Conservation (phyloP, 441 rosid genomes). For the Erodium trifolium region DNA sequence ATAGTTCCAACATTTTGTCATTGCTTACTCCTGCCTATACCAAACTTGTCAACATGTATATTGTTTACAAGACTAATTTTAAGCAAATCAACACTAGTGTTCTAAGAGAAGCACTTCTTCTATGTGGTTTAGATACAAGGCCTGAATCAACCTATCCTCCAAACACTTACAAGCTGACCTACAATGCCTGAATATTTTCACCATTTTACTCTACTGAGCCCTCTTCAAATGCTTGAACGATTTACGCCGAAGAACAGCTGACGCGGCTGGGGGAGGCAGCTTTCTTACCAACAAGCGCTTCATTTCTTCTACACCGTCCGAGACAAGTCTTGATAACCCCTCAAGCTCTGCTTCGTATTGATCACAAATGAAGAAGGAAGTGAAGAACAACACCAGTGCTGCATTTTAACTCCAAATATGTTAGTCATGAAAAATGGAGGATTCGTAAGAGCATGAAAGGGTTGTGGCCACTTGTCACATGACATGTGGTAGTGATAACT, state of each 20-base stretch:
- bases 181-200: too few relatives aligned
- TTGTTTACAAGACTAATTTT: neutral
- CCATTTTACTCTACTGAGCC: too few relatives aligned
- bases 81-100: neutral
- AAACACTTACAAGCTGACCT: constrained; percentile 2
- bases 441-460: too few relatives aligned
- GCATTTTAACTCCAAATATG: constrained; percentile 22
- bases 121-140: constrained; percentile 1
- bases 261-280: constrained; percentile 26
- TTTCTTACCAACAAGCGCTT: constrained; percentile 26
- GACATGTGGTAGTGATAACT: too few relatives aligned
- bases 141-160: constrained; percentile 6
- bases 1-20: neutral
- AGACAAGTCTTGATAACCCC: constrained; percentile 34
- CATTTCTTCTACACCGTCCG: constrained; percentile 19
- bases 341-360: constrained; percentile 69
- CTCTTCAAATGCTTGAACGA: too few relatives aligned
- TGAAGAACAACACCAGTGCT: constrained; percentile 61
- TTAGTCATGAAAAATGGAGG: constrained; percentile 1
- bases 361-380: constrained; percentile 68
- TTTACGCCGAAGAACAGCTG: constrained; percentile 14
- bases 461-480: too few relatives aligned
- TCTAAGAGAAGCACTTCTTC: neutral
- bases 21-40: neutral
- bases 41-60: neutral